Evolutionary conservation across 192 early-diverging fungal genomes (phyloP).

Genomic region (Coemansia sp.): DNA sequence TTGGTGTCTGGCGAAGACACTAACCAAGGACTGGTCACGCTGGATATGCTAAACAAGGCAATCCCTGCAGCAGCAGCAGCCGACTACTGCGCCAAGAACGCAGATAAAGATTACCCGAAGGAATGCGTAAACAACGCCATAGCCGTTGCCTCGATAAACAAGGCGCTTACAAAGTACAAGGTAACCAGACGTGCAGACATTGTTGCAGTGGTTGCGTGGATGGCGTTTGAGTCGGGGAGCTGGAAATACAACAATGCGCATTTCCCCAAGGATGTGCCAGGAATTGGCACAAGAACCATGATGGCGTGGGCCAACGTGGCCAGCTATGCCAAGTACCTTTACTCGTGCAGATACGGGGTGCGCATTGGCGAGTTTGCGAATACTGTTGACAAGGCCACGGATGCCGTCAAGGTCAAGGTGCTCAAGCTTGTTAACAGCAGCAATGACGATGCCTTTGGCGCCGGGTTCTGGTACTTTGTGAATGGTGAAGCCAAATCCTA

Average conservation of each 20-base stretch:
- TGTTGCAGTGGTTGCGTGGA: conserved; percentile 28
- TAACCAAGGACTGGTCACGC: not conserved
- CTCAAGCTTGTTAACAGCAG: conserved; percentile 26
- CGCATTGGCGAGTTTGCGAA: conserved; percentile 1
- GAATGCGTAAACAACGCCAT: conserved; percentile 30
- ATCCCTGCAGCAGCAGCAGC: not conserved
- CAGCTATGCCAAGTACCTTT: conserved; percentile 24
- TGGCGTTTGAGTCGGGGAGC: conserved; percentile 27
- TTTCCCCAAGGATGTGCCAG: conserved; percentile 1
- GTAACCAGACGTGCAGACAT: conserved; percentile 26
- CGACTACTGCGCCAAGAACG: not conserved
- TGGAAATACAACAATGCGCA: conserved; percentile 38
- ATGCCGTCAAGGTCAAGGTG: conserved; percentile 1
- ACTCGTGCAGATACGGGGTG: conserved; percentile 3
- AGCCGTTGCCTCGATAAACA: conserved; percentile 25
- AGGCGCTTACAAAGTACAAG: conserved; percentile 24
- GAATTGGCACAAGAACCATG: conserved; percentile 36
- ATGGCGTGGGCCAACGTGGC: conserved; percentile 25
- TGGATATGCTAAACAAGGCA: not conserved
- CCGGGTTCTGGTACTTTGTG: conserved; percentile 39
- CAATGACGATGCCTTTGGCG: conserved; percentile 30
- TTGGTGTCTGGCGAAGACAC: not conserved
- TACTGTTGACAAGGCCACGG: not conserved
- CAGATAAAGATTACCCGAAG: not conserved
- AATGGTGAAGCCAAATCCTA: conserved; percentile 8